These are phyloP conservation scores for Abrus precatorius DNA, from an alignment of 306 rosid species.

Conservation along the genomic window DNA sequence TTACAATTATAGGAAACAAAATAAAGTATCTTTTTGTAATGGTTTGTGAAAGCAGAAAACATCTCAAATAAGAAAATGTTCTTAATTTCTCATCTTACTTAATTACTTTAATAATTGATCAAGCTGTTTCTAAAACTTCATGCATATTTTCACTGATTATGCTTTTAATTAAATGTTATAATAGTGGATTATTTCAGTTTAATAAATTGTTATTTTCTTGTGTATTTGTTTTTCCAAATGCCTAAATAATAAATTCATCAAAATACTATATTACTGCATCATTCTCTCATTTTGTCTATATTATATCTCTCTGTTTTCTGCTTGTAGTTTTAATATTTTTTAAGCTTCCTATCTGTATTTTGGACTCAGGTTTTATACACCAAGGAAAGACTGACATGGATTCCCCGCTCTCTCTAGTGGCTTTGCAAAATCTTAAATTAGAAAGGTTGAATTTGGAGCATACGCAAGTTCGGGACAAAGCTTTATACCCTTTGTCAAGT, in stretches of 20 bases:
- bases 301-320: constrained; percentile 14
- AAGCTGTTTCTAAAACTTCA: neutral
- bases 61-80: neutral
- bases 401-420: constrained; percentile 56
- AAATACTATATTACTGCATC: neutral
- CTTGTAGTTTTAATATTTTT: constrained; percentile 12
- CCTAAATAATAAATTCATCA: constrained; percentile 17
- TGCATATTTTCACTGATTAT: constrained; percentile 6
- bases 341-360: constrained; percentile 20
- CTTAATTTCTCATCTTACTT: constrained; percentile 24
- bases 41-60: neutral
- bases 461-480: constrained; percentile 69
- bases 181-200: constrained; percentile 1
- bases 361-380: constrained; percentile 64
- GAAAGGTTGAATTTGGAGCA: constrained; percentile 76
- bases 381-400: constrained; percentile 46
- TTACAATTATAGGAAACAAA: neutral
- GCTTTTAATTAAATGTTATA: constrained; percentile 27
- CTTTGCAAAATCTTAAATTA: constrained; percentile 66
- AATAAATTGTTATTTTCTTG: constrained; percentile 23
- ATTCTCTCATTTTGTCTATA: neutral
- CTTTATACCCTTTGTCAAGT: constrained; percentile 60
- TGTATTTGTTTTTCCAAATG: constrained; percentile 13
- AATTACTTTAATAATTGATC: constrained; percentile 12
- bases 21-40: neutral